Percentiles rank a stretch among this genome's conserved stretches.
phyloP scores from a whole-genome alignment of 257 asterid genomes.

The Plantago ovata region DNA sequence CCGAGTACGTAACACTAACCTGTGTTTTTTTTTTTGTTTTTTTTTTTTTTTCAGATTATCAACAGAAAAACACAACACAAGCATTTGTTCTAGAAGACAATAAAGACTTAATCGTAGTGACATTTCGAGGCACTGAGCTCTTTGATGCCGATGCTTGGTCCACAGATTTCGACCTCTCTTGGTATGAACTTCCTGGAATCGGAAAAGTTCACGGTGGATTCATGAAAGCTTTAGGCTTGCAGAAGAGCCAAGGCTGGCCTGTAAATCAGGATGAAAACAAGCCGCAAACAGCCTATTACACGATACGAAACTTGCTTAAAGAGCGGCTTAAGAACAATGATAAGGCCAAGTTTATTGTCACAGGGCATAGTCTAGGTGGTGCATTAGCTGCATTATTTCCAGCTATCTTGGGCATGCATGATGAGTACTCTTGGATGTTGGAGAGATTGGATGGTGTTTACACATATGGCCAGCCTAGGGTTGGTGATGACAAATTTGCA shows the following conservation, averaged over 20 bases:
- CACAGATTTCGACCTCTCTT: constrained; percentile 43
- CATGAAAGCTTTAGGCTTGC: constrained; percentile 49
- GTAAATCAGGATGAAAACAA: constrained; percentile 11
- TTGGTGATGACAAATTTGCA: constrained; percentile 39
- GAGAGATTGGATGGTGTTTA: constrained; percentile 40
- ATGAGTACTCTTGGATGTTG: constrained; percentile 37
- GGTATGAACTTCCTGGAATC: constrained; percentile 35
- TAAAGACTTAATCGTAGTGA: constrained; percentile 22
- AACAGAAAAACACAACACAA: constrained; percentile 40
- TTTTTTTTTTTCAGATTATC: constrained; percentile 35
- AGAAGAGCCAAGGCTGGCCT: constrained; percentile 44
- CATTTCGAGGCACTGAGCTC: constrained; percentile 43
- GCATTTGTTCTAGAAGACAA: constrained; percentile 39
- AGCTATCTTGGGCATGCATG: constrained; percentile 30
- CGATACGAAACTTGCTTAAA: constrained; percentile 28
- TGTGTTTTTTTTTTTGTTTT: too few relatives aligned
- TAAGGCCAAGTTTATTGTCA: constrained; percentile 31
- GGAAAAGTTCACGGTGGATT: constrained; percentile 57
- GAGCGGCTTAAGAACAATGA: constrained; percentile 17
- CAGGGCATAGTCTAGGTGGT: constrained; percentile 64
- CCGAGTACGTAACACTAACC: too few relatives aligned
- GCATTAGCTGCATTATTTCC: constrained; percentile 44
- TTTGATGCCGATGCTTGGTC: constrained; percentile 48
- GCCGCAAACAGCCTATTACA: constrained; percentile 40
- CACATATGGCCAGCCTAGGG: constrained; percentile 57